phyloP scores from a whole-genome alignment of 1,139 yeast genomes.

The Blastobotrys apis region DNA sequence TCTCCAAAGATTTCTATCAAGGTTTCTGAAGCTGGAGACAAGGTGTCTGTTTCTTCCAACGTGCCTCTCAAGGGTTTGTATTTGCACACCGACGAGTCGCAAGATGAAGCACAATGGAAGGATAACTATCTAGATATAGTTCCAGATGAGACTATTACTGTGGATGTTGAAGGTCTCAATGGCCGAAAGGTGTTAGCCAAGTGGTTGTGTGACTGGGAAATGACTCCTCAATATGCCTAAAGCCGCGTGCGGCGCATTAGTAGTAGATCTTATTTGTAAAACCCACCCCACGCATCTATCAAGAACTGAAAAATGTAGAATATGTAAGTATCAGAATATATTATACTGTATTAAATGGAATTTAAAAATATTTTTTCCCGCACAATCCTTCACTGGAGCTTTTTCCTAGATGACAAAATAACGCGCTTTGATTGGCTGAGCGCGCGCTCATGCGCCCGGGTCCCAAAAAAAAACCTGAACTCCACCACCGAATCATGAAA shows the following conservation, averaged over 20 bases:
- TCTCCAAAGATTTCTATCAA: slow-evolving; percentile 13
- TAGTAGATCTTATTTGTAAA: no score
- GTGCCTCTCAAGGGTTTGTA: slow-evolving; percentile 22
- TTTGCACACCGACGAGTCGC: slow-evolving; percentile 15
- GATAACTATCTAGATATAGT: slow-evolving; percentile 24
- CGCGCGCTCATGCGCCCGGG: no score
- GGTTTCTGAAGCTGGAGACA: background rate
- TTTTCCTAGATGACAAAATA: no score
- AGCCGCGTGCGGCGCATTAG: no score
- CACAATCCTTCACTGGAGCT: no score
- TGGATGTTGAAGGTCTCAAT: slow-evolving; percentile 16
- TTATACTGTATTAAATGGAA: no score
- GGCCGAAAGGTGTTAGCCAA: slow-evolving; percentile 16
- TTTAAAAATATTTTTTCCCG: no score
- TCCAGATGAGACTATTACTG: slow-evolving; percentile 17
- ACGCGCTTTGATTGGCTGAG: no score
- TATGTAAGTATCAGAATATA: no score
- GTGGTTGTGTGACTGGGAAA: slow-evolving; percentile 23
- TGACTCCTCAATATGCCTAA: background rate
- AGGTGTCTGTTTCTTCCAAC: slow-evolving; percentile 13
- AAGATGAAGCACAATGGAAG: slow-evolving; percentile 21
- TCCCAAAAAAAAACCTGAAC: no score
- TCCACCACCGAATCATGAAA: background rate
- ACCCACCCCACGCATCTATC: no score
- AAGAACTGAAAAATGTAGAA: no score